Conservation (phyloP, 768 basidiomycete genomes). For the Lactarius deliciosus region DNA sequence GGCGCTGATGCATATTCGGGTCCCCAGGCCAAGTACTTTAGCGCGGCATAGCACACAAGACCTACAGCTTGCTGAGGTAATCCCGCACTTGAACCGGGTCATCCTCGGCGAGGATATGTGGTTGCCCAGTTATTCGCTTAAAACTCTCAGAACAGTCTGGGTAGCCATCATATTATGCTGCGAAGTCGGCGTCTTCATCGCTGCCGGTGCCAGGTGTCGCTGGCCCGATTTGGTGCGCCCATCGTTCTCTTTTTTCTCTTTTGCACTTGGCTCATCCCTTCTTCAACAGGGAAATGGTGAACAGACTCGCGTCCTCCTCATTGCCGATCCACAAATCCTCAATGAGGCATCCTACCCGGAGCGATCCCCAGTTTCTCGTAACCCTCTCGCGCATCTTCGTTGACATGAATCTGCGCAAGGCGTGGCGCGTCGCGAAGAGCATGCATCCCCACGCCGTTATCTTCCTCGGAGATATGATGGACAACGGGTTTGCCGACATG, state of each 20-base stretch:
- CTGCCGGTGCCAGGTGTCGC: conserved; percentile 3
- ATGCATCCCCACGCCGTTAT: conserved; percentile 70
- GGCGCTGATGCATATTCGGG: not conserved
- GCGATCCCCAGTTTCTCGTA: conserved; percentile 52
- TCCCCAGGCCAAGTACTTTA: not conserved
- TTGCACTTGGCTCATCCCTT: not conserved
- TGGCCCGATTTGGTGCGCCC: conserved; percentile 22
- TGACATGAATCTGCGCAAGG: conserved; percentile 83
- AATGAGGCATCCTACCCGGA: conserved; percentile 73
- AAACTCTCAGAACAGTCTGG: conserved; percentile 56
- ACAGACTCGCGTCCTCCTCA: conserved; percentile 53
- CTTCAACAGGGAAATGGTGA: conserved; percentile 7
- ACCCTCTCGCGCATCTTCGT: conserved; percentile 63
- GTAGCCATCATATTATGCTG: conserved; percentile 63
- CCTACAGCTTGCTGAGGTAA: not conserved
- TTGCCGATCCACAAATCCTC: conserved; percentile 88
- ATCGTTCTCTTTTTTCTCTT: not conserved
- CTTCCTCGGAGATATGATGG: conserved; percentile 93
- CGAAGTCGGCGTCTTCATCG: conserved; percentile 59
- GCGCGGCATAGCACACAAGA: not conserved
- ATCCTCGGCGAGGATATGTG: not conserved
- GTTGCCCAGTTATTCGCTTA: conserved; percentile 14
- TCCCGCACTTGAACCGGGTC: not conserved
- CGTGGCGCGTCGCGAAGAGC: conserved; percentile 66
- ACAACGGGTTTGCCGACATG: conserved; percentile 70